Conservation (phyloP, 768 basidiomycete genomes). For the Russula sp. region DNA sequence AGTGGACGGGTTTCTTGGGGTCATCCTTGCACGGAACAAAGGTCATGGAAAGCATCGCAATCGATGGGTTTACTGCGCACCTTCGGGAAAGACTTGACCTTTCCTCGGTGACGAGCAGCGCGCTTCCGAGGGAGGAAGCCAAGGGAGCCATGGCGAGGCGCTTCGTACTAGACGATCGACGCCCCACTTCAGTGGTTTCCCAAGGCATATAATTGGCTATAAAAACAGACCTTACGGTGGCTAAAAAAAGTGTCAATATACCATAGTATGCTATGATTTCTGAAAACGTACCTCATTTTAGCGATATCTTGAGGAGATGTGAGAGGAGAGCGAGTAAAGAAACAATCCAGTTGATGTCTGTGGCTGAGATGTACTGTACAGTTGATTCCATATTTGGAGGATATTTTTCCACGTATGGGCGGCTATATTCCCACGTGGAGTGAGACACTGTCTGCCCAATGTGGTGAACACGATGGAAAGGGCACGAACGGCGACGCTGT, state of each 20-base stretch:
- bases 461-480: neutral
- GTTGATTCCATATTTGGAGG: conserved; percentile 16
- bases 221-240: conserved; percentile 76
- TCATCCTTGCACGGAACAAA: conserved; percentile 70
- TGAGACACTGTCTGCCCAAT: neutral
- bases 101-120: conserved; percentile 94
- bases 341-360: neutral
- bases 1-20: conserved; percentile 97
- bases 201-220: conserved; percentile 19
- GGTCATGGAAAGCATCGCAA: neutral
- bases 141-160: conserved; percentile 96
- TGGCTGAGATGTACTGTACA: conserved; percentile 32
- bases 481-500: neutral
- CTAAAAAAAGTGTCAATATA: conserved; percentile 41
- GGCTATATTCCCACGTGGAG: conserved; percentile 7
- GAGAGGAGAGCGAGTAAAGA: neutral
- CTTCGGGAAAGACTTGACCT: conserved; percentile 99
- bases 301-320: conserved; percentile 30
- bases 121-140: conserved; percentile 97
- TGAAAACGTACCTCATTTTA: conserved; percentile 41
- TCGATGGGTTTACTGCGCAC: conserved; percentile 44
- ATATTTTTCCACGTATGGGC: neutral
- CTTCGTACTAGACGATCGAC: conserved; percentile 74
- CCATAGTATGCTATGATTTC: neutral
- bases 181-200: conserved; percentile 33